These are phyloP conservation scores for Collybiopsis confluens DNA, from an alignment of 768 basidiomycete genomes.

Conservation along the genomic window DNA sequence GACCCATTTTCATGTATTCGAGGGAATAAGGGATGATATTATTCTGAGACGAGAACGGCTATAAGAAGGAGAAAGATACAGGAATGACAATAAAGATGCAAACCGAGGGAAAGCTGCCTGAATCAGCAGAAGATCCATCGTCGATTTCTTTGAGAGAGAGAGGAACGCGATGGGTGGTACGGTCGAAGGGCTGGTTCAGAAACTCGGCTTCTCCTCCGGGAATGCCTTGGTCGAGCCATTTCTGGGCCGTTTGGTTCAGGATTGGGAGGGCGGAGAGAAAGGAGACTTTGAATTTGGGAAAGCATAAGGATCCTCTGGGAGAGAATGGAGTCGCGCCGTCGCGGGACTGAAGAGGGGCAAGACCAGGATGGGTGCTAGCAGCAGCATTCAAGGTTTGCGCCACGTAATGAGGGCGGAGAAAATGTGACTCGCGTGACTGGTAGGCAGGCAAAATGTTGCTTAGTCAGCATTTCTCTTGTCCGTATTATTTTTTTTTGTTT, in stretches of 20 bases:
- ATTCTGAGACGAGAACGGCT: conserved; percentile 17
- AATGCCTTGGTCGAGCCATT: conserved; percentile 72
- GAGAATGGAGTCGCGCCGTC: conserved; percentile 50
- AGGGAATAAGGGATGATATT: conserved; percentile 48
- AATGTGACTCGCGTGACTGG: not conserved
- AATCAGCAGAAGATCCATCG: conserved; percentile 37
- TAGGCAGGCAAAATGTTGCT: not conserved
- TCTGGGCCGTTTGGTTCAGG: conserved; percentile 64
- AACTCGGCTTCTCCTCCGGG: conserved; percentile 76
- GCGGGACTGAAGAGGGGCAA: conserved; percentile 24
- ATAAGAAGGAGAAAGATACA: conserved; percentile 5
- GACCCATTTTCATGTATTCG: conserved; percentile 72
- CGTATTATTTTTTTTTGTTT: no score
- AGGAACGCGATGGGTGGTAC: conserved; percentile 33
- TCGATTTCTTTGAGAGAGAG: conserved; percentile 56
- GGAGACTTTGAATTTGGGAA: conserved; percentile 75
- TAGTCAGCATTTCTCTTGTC: no score
- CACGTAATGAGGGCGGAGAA: not conserved
- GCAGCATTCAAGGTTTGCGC: conserved; percentile 1
- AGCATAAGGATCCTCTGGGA: conserved; percentile 77
- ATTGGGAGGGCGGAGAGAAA: conserved; percentile 81
- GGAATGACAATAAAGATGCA: conserved; percentile 9
- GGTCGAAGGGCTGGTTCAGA: conserved; percentile 58
- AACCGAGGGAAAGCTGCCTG: no score
- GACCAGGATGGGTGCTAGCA: conserved; percentile 3